These are phyloP conservation scores for Leccinum olivaceopallidum DNA, from an alignment of 768 basidiomycete species.

Conservation along the genomic window DNA sequence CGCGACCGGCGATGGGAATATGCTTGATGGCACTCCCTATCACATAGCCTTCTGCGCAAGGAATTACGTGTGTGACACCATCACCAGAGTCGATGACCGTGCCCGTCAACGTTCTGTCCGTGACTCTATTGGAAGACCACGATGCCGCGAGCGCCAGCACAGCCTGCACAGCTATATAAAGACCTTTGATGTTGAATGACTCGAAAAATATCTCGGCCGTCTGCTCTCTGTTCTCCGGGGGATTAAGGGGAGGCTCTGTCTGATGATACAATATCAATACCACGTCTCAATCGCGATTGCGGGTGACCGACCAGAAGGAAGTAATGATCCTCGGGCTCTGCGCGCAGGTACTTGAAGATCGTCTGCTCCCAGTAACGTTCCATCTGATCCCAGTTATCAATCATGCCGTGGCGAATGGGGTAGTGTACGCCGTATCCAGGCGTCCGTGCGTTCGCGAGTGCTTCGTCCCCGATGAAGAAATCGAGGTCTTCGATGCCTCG, in stretches of 20 bases:
- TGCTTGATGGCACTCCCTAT: constrained; percentile 99
- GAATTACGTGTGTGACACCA: constrained; percentile 98
- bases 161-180: constrained; percentile 98
- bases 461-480: constrained; percentile 99
- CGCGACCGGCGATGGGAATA: constrained; percentile 97
- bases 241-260: constrained; percentile 99
- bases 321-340: constrained; percentile 98
- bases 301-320: constrained; percentile 81
- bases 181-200: constrained; percentile 98
- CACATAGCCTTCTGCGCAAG: constrained; percentile 95
- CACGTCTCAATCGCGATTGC: background rate
- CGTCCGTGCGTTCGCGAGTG: constrained; percentile 93
- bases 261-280: constrained; percentile 31
- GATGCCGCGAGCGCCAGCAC: constrained; percentile 97
- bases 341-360: constrained; percentile 98
- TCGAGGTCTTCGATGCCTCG: constrained; percentile 98
- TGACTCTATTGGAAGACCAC: constrained; percentile 89
- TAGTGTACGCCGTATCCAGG: constrained; percentile 93
- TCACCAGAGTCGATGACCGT: constrained; percentile 99
- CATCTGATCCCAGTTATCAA: constrained; percentile 99
- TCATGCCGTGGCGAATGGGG: constrained; percentile 96
- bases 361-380: constrained; percentile 99
- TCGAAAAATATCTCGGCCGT: constrained; percentile 99
- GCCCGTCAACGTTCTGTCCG: constrained; percentile 90
- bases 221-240: constrained; percentile 98